Evolutionary conservation across 1,139 yeast genomes (phyloP).

Genomic region (Dujonia santamariae): DNA sequence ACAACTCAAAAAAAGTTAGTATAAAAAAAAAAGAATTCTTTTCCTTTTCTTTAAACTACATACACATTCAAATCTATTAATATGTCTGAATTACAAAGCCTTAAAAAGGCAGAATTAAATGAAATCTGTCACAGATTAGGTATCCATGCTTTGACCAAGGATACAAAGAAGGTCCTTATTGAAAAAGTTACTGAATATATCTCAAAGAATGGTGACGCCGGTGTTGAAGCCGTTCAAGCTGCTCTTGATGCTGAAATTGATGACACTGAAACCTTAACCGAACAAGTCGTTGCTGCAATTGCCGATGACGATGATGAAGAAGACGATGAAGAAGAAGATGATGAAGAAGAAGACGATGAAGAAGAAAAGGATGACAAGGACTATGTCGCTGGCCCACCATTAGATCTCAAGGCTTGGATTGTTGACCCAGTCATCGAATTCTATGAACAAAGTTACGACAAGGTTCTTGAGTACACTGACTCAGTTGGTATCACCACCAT

Average conservation of each 20-base stretch:
- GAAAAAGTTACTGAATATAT: constrained; percentile 39
- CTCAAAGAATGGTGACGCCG: constrained; percentile 36
- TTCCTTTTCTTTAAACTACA: background rate
- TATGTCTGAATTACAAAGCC: constrained; percentile 28
- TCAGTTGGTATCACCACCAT: constrained; percentile 37
- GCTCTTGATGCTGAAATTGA: constrained; percentile 13
- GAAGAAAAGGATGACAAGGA: constrained; percentile 27
- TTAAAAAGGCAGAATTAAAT: constrained; percentile 40
- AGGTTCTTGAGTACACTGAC: constrained; percentile 36
- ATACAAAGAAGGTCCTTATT: constrained; percentile 41
- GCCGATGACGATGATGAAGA: constrained; percentile 17
- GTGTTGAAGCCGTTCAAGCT: constrained; percentile 26
- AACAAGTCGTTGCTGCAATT: constrained; percentile 6
- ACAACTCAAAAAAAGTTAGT: background rate
- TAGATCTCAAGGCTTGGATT: constrained; percentile 35
- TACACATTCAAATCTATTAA: background rate
- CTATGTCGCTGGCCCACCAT: constrained; percentile 39
- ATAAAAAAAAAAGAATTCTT: background rate
- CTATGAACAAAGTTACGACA: constrained; percentile 25
- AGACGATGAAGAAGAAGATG: constrained; percentile 22
- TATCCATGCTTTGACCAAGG: constrained; percentile 32
- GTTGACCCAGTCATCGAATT: constrained; percentile 37
- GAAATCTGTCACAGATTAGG: constrained; percentile 35
- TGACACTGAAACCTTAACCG: constrained; percentile 9
- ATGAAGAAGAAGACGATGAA: constrained; percentile 20